These are phyloP conservation scores for Ophiostoma populinum DNA, from an alignment of 2,329 filamentous ascomycete species.

Conservation along the genomic window DNA sequence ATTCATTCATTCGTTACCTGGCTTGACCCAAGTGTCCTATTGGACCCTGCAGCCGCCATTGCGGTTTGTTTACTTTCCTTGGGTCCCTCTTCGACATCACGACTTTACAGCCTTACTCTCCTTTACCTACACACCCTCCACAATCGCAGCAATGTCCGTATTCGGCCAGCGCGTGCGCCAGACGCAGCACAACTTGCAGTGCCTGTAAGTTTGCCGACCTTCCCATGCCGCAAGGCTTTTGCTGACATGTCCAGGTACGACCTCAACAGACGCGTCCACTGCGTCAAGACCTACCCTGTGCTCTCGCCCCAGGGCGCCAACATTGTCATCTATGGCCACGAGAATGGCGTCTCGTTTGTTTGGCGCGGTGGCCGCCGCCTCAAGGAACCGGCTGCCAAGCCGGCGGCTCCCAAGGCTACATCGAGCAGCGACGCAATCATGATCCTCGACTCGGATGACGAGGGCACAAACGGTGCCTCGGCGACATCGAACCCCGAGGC, in stretches of 20 bases:
- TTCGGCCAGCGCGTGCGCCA: conserved; percentile 18
- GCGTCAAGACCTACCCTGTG: conserved; percentile 43
- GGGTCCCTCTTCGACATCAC: background rate
- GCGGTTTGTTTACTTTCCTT: conserved; percentile 2
- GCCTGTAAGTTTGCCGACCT: conserved; percentile 16
- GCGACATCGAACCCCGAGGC: conserved; percentile 30
- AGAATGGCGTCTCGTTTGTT: conserved; percentile 41
- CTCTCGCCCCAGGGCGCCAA: conserved; percentile 45
- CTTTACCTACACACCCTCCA: background rate
- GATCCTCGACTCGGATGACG: conserved; percentile 43
- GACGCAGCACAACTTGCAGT: conserved; percentile 21
- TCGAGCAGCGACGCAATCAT: conserved; percentile 33
- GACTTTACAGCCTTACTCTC: background rate
- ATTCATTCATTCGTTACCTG: background rate
- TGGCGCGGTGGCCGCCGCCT: conserved; percentile 48
- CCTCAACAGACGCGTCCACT: conserved; percentile 37
- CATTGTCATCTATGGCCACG: conserved; percentile 45
- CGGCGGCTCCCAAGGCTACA: conserved; percentile 5
- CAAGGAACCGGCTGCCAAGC: conserved; percentile 25
- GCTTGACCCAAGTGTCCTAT: background rate
- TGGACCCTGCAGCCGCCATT: background rate
- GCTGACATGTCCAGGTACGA: conserved; percentile 31
- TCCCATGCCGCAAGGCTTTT: background rate
- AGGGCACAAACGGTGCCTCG: conserved; percentile 19
- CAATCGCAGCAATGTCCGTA: conserved; percentile 9